Base-by-base conservation (phyloP, 1,284 basidiomycete species). In the Omphalotus olearius region DNA sequence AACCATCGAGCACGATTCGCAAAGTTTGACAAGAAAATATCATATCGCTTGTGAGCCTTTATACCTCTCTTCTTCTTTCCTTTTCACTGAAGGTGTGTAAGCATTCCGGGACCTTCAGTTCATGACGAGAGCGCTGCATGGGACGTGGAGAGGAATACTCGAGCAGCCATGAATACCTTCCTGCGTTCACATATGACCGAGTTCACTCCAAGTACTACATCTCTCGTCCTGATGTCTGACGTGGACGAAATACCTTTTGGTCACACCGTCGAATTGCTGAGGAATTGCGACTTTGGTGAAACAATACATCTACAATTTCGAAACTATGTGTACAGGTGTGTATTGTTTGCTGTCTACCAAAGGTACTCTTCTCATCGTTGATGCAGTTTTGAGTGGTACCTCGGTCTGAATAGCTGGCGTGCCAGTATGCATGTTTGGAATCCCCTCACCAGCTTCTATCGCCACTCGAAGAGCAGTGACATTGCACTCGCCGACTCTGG, bases 181-280 rank as follows among this genome's bases (percentile, higher is more conserved):
- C 67, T 80, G 14, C 66, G 61, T n/a, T 56, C 58, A 25, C 66
- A 73, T 51, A 65, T 72, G n/a, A 54, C 55, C 35, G 60, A 60
- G 11, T 66, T 69, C 37, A 56, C 65, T 16, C 52, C 64, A 11
- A 57, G 62, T 17, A 66, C 62, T n/a, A 61, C 64, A 40, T 64
- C 68, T 11, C 68, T 88, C 28, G 75, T 88, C 28, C 63, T 88
- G 53, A 81, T 85, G 73, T 78, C 80, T 6, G 85, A 90, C 62
- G 69, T 87, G 13, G 86, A 88, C 64, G 85, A 88, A 65, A 75
- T 88, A 47, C 80, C 84, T 3, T 74, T 79, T 0, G 62, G 68
- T 14, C 73, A 79, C 53, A 82, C 85, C 13, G 63, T 86, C 7
- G 59, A 68, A 17, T 73, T 89, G 0, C 69, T 88, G 39, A 73